phyloP scores from a whole-genome alignment of 2,329 filamentous ascomycete species.

The Aspergillus intermedius region DNA sequence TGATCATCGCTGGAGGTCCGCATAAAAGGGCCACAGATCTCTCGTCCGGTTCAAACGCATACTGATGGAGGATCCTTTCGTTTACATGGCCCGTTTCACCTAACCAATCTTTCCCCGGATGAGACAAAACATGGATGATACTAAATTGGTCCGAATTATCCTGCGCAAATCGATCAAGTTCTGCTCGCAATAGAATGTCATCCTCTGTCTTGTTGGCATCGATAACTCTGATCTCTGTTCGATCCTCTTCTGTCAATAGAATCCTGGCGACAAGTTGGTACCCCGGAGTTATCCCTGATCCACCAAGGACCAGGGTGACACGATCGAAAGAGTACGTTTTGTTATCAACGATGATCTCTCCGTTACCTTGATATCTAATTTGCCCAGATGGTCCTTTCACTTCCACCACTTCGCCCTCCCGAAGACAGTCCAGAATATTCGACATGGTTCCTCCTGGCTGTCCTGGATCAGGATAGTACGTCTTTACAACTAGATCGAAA shows the following conservation, averaged over 20 bases:
- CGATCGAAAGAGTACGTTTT: slow-evolving; percentile 37
- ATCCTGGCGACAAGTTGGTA: slow-evolving; percentile 46
- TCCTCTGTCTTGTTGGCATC: slow-evolving; percentile 7
- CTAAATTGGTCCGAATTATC: slow-evolving; percentile 6
- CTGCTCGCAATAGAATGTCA: slow-evolving; percentile 8
- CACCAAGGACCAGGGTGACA: slow-evolving; percentile 46
- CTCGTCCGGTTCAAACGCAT: slow-evolving; percentile 28
- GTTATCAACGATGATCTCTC: slow-evolving; percentile 42
- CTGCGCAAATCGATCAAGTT: slow-evolving; percentile 6
- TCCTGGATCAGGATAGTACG: slow-evolving; percentile 43
- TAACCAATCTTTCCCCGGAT: slow-evolving; percentile 5
- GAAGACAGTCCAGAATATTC: slow-evolving; percentile 48
- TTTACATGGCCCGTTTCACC: slow-evolving; percentile 8
- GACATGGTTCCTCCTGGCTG: slow-evolving; percentile 51
- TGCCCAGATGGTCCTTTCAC: slow-evolving; percentile 48
- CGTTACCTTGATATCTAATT: slow-evolving; percentile 44
- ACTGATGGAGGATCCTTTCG: slow-evolving; percentile 4
- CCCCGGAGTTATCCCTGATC: slow-evolving; percentile 47
- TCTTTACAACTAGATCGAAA: slow-evolving; percentile 47
- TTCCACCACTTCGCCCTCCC: slow-evolving; percentile 45
- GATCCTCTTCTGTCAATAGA: slow-evolving; percentile 33
- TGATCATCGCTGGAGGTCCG: slow-evolving; percentile 47
- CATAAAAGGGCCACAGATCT: slow-evolving; percentile 43
- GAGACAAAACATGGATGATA: slow-evolving; percentile 9
- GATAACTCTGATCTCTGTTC: slow-evolving; percentile 28